phyloP scores from a whole-genome alignment of 306 rosid genomes.

The Trifolium fragiferum region DNA sequence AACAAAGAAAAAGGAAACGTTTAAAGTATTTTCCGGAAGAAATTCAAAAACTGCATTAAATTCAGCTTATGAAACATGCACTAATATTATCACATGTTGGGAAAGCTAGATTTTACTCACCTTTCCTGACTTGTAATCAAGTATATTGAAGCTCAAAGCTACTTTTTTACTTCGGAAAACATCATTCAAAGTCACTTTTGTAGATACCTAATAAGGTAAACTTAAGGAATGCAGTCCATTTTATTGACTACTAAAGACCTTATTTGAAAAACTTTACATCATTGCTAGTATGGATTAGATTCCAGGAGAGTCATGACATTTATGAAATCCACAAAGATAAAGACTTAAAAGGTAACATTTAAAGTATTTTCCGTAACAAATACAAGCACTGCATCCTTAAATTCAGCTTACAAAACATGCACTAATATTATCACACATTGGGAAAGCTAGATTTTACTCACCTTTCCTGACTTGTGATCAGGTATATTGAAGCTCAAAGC shows the following conservation, averaged over 20 bases:
- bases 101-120: conserved; percentile 50
- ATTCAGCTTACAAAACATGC: conserved; percentile 24
- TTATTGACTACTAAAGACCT: conserved; percentile 9
- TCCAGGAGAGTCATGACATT: neutral
- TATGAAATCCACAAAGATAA: conserved; percentile 27
- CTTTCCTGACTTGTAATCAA: conserved; percentile 96
- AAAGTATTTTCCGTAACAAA: conserved; percentile 24
- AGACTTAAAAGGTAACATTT: conserved; percentile 23
- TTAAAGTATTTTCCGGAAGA: conserved; percentile 25
- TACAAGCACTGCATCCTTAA: conserved; percentile 12
- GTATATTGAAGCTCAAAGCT: conserved; percentile 81
- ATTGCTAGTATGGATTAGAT: conserved; percentile 12
- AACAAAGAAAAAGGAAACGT: conserved; percentile 29
- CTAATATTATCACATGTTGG: neutral
- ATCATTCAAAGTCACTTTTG: conserved; percentile 73
- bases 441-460: conserved; percentile 43
- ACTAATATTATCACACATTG: neutral
- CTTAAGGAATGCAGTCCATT: neutral
- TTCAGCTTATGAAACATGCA: conserved; percentile 26
- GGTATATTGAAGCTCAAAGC: conserved; percentile 87
- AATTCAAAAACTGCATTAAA: conserved; percentile 13
- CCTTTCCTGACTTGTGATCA: conserved; percentile 97
- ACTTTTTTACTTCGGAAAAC: conserved; percentile 67
- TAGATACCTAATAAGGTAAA: conserved; percentile 61
- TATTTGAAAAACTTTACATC: neutral